Evolutionary conservation across 306 rosid species (phyloP).

Genomic region (Rosa lucieae): DNA sequence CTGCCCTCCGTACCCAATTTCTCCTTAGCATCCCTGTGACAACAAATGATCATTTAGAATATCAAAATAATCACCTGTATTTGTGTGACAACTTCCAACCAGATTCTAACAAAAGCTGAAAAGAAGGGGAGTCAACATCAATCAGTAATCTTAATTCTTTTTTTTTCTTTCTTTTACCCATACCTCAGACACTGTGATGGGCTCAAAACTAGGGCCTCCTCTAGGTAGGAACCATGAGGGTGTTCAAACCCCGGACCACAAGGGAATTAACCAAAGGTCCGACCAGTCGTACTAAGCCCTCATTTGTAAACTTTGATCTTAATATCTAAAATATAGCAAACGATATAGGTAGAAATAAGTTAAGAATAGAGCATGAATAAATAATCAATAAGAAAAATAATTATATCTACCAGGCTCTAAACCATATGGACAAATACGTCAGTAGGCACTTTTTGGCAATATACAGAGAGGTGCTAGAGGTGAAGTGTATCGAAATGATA

Average conservation of each 20-base stretch:
- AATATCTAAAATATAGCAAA: background rate
- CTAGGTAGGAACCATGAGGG: background rate
- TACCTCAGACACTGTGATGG: background rate
- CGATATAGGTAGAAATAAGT: background rate
- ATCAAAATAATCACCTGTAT: slow-evolving; percentile 1
- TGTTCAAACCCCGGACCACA: background rate
- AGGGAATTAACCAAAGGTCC: background rate
- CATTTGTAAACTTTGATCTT: background rate
- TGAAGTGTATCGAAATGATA: background rate
- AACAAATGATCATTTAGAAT: slow-evolving; percentile 4
- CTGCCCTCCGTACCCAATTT: slow-evolving; percentile 49
- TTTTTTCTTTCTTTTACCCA: background rate
- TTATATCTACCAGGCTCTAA: background rate
- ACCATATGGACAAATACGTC: background rate
- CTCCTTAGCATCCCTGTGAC: slow-evolving; percentile 77
- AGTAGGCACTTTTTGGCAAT: background rate
- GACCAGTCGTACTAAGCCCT: background rate
- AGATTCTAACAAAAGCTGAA: background rate
- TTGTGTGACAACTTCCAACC: background rate
- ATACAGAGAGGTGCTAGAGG: background rate
- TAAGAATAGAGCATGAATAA: background rate
- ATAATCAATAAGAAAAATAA: no score
- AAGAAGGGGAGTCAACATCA: background rate
- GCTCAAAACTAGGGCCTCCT: background rate
- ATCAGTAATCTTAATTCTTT: slow-evolving; percentile 8